These are phyloP conservation scores for Talaromyces sp. DNA, from an alignment of 2,329 filamentous ascomycete species.

Conservation along the genomic window DNA sequence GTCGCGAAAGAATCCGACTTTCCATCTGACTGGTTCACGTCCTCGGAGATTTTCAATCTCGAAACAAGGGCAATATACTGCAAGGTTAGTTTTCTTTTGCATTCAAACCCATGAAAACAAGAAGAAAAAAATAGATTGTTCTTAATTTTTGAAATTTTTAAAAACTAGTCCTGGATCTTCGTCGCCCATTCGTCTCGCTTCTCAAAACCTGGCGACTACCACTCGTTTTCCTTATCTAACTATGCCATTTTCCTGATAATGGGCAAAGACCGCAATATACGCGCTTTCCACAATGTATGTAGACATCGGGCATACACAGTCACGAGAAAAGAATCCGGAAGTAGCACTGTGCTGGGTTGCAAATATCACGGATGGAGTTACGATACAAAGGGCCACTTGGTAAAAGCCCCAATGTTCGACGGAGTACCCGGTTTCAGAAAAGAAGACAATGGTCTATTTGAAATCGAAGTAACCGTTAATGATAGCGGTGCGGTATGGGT, in stretches of 20 bases:
- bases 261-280: slow-evolving; percentile 49
- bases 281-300: slow-evolving; percentile 61
- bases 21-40: slow-evolving; percentile 35
- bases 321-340: slow-evolving; percentile 49
- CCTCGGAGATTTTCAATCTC: slow-evolving; percentile 42
- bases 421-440: slow-evolving; percentile 54
- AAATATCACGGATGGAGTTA: slow-evolving; percentile 63
- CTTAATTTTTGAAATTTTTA: background rate
- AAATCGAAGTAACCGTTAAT: slow-evolving; percentile 22
- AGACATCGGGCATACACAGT: slow-evolving; percentile 59
- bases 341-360: slow-evolving; percentile 52
- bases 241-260: slow-evolving; percentile 53
- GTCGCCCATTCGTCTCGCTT: slow-evolving; percentile 39
- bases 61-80: slow-evolving; percentile 49
- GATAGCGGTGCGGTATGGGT: slow-evolving; percentile 15
- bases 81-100: slow-evolving; percentile 29
- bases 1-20: slow-evolving; percentile 40
- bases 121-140: background rate
- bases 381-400: slow-evolving; percentile 52
- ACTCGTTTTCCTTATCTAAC: slow-evolving; percentile 53
- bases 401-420: slow-evolving; percentile 58
- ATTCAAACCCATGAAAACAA: background rate
- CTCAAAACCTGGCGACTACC: slow-evolving; percentile 42
- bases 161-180: slow-evolving; percentile 30
- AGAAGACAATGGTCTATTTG: slow-evolving; percentile 52